These are phyloP conservation scores for Teunomyces funiuensis DNA, from an alignment of 805 yeast species.

Conservation along the genomic window DNA sequence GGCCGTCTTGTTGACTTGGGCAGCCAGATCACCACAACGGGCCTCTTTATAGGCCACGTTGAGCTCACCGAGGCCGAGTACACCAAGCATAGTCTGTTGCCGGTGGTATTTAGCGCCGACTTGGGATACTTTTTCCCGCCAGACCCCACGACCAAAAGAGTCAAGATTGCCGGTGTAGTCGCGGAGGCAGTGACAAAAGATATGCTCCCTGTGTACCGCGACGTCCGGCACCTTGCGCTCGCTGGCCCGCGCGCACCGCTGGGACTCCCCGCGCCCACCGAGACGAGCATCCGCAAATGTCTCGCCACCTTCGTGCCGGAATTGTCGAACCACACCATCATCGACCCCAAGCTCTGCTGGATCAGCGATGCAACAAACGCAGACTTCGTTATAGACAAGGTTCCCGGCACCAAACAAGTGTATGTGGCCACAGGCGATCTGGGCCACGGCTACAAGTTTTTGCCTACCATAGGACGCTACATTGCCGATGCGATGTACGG, in stretches of 20 bases:
- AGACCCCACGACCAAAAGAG: neutral
- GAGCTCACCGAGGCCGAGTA: neutral
- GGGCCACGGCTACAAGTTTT: constrained; percentile 2
- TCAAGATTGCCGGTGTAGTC: constrained; percentile 1
- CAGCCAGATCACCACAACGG: neutral
- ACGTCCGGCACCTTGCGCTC: neutral
- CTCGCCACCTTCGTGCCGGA: constrained; percentile 4
- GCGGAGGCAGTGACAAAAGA: neutral
- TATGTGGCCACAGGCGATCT: constrained; percentile 2
- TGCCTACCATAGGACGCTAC: constrained; percentile 3
- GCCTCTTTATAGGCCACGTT: constrained; percentile 1
- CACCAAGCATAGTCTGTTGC: neutral
- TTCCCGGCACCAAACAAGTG: neutral
- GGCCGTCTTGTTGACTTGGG: neutral
- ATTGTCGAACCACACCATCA: neutral
- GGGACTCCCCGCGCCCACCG: constrained; percentile 2
- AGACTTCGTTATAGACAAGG: neutral
- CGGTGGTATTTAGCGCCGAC: neutral
- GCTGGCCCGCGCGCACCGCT: neutral
- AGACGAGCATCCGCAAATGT: neutral
- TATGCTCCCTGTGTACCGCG: neutral
- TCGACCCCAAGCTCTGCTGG: constrained; percentile 1
- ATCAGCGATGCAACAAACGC: constrained; percentile 4
- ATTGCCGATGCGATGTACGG: constrained; percentile 1
- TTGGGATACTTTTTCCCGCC: constrained; percentile 5